A percentile compares a stretch with the other conserved stretches of the same genome.
phyloP scores from a whole-genome alignment of 495 filamentous ascomycete genomes.

The Podospora tetraspora region DNA sequence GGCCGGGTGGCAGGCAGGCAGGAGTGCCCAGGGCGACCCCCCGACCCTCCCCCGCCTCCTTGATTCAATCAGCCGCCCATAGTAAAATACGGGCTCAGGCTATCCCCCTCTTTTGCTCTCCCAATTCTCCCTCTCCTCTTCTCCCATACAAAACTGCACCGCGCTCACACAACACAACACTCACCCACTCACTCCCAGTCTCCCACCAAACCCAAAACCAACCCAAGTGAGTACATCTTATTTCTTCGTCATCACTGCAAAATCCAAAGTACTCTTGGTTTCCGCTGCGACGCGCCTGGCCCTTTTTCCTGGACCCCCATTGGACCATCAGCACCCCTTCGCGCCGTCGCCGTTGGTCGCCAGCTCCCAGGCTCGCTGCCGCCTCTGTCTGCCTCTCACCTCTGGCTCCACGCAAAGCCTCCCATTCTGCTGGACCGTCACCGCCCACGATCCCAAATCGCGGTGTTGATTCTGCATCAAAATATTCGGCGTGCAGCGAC shows the following conservation, averaged over 20 bases:
- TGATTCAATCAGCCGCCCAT: slow-evolving; percentile 52
- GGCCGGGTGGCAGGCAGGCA: slow-evolving; percentile 37
- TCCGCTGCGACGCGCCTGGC: slow-evolving; percentile 1
- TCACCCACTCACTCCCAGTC: slow-evolving; percentile 21
- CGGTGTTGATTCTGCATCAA: slow-evolving; percentile 7
- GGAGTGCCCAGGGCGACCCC: slow-evolving; percentile 4
- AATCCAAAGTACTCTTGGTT: slow-evolving; percentile 25
- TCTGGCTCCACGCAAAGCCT: slow-evolving; percentile 14
- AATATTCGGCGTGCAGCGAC: slow-evolving; percentile 5
- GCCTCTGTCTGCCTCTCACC: slow-evolving; percentile 3
- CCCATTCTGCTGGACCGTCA: slow-evolving; percentile 4
- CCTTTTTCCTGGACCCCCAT: not conserved
- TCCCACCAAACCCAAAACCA: not conserved
- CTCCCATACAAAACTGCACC: slow-evolving; percentile 46
- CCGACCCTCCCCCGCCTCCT: slow-evolving; percentile 27
- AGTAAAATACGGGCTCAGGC: slow-evolving; percentile 55
- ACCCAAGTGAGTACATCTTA: slow-evolving; percentile 26
- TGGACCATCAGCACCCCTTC: not conserved
- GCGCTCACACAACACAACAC: slow-evolving; percentile 25
- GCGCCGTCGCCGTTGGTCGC: slow-evolving; percentile 9
- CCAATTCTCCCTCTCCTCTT: slow-evolving; percentile 48
- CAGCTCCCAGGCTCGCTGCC: slow-evolving; percentile 1
- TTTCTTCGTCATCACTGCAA: slow-evolving; percentile 16
- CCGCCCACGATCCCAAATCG: slow-evolving; percentile 8
- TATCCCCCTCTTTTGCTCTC: slow-evolving; percentile 45